Percentiles rank a stretch among this genome's conserved stretches.
These are phyloP conservation scores for Xylaria polymorpha DNA, from an alignment of 2,329 filamentous ascomycete species.

Conservation along the genomic window DNA sequence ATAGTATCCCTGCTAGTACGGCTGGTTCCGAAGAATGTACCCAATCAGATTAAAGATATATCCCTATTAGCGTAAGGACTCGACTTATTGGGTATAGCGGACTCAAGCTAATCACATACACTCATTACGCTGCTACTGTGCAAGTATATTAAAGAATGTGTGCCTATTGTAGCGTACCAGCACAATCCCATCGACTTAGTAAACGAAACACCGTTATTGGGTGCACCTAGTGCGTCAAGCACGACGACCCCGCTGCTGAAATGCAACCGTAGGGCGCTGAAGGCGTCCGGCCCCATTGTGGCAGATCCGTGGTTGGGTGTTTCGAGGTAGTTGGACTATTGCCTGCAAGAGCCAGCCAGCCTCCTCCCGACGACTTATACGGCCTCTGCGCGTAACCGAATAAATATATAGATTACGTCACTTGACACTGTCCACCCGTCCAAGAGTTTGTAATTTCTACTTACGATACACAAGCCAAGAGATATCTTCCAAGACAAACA, in stretches of 20 bases:
- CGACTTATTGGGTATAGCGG: neutral
- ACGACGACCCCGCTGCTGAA: neutral
- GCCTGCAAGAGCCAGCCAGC: constrained; percentile 24
- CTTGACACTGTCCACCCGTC: neutral
- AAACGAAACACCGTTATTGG: neutral
- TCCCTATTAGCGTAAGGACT: neutral
- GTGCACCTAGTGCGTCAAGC: neutral
- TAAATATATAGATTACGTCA: neutral
- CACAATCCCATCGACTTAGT: neutral
- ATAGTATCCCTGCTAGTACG: neutral
- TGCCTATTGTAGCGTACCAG: too few species aligned
- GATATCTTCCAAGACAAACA: neutral
- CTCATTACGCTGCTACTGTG: too few species aligned
- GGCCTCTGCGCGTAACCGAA: neutral
- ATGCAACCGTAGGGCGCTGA: neutral
- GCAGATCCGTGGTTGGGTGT: neutral
- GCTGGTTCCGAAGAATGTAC: neutral
- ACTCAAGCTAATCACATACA: too few species aligned
- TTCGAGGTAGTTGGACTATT: neutral
- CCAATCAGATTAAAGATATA: neutral
- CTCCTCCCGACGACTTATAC: neutral
- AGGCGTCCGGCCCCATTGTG: neutral
- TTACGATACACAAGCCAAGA: neutral
- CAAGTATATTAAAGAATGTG: too few species aligned
- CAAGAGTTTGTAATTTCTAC: neutral